Evolutionary conservation across 2,329 filamentous ascomycete genomes (phyloP), one percentile per base, ranked within the genome.

Genomic region (Xylariales sp.): DNA sequence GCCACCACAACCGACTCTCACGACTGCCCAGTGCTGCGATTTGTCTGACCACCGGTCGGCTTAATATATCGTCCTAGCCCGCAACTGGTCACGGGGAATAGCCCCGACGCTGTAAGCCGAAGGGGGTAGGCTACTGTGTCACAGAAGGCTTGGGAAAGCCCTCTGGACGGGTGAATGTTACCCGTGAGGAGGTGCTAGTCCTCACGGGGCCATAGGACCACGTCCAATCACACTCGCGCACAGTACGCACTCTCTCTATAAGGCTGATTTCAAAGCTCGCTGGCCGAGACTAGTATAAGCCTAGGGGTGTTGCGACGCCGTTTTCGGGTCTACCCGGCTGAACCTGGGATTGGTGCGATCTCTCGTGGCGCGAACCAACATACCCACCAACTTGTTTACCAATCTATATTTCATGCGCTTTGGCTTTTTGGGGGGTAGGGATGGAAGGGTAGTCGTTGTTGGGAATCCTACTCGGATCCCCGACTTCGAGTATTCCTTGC

Each of bases 41-140:
- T 3, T 52, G 54, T 64, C 68, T 69, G 57, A 64, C 68, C 64
- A 62, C 61, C 60, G 46, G 54, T 62, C 60, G 64, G 60, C 64
- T 64, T 67, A 67, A 69, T 64, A 41, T 67, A 64, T 52, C 28
- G 50, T 50, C 45, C 50, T 53, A 48, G 45, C 16, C 64, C 46
- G 46, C 64, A 45, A 53, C 39, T 62, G 34, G 52, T 62, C 48
- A 62, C 52, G 52, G 52, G 62, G 56, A 55, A 64, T 46, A 16
- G 41, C 32, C 45, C 64, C 57, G 61, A 28, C 55, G n/a, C 34
- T 46, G 50, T 60, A 50, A 39, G 50, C 61, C 55, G 65, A 60
- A 23, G 12, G 9, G 41, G 36, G 58, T 43, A 30, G 4, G 46
- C 5, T 39, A 48, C 28, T 14, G 66, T 63, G 49, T 49, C 30